Base-by-base conservation (phyloP, 2,329 filamentous ascomycete species). In the Colletotrichum sp. region DNA sequence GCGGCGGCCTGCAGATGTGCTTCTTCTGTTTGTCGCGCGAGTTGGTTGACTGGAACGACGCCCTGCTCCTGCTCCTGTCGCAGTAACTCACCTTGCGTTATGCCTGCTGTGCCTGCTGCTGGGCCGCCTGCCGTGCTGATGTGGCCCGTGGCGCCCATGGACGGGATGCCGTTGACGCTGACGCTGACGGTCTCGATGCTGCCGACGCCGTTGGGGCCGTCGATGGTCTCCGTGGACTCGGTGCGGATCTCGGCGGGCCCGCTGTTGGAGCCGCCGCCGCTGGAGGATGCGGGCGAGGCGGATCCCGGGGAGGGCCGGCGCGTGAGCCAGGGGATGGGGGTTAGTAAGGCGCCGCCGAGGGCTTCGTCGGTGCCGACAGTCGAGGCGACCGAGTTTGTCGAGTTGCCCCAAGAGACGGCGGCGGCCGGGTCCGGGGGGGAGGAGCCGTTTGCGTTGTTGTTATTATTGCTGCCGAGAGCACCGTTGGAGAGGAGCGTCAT, bases 321-420 rank as follows among this genome's bases (percentile, higher is more conserved):
- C 30, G 85, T 88, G 66, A 98, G 87, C 97, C 97, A 99, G 0
- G 96, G 95, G 73, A 99, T 98, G 1, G 96, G 97, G 1, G 96
- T 98, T 66, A 99, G 88, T 22, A 98, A 88, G 0, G 97, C 97
- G 8, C 97, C 97, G 27, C 96, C 96, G 2, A 98, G 87, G 15
- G 94, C 94, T 83, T 98, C 96, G 80, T 98, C 96, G 65, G 94
- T 95, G 3, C 95, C 96, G 8, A 96, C 87, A 1, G 85, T 83
- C 4, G 82, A 81, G 2, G 82, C 79, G 4, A 84, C 79, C n/a
- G 82, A 83, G 77, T 85, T 84, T 78, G 81, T 89, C 80, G 79
- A 85, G 67, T 90, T 89, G 61, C 85, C 85, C 87, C 89, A 89
- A 5, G 87, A 83, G 13, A 89, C 84, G 9, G 81, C 79, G 18